These are phyloP conservation scores for Chaetomiaceae sp. DNA, from an alignment of 2,329 filamentous ascomycete genomes.

Conservation along the genomic window DNA sequence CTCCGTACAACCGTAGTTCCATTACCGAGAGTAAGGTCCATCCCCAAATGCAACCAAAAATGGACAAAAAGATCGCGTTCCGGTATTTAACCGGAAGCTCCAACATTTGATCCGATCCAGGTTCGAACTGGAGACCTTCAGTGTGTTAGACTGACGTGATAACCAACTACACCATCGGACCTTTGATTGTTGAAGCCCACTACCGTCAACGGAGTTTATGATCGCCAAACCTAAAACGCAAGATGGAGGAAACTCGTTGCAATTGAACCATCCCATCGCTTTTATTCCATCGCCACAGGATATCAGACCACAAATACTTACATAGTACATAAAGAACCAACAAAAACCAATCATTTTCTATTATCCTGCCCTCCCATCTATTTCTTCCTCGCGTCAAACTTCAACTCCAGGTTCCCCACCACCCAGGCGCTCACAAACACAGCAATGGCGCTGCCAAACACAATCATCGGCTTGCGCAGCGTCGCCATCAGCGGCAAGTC, in stretches of 20 bases:
- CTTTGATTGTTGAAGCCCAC: slow-evolving; percentile 4
- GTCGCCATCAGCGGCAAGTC: slow-evolving; percentile 71
- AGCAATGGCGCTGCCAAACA: slow-evolving; percentile 68
- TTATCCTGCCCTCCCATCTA: slow-evolving; percentile 23
- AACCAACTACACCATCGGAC: slow-evolving; percentile 40
- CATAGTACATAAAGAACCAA: slow-evolving; percentile 6
- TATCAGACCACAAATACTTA: neutral
- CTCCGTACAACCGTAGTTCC: too few species aligned
- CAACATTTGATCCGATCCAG: slow-evolving; percentile 24
- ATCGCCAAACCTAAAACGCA: neutral
- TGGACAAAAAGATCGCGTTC: neutral
- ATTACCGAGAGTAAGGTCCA: too few species aligned
- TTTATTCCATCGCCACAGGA: slow-evolving; percentile 4
- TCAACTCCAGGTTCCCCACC: slow-evolving; percentile 73
- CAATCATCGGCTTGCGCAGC: slow-evolving; percentile 80
- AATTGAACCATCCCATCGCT: slow-evolving; percentile 9
- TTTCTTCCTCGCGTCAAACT: slow-evolving; percentile 57
- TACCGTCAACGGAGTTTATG: neutral
- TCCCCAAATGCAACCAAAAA: neutral
- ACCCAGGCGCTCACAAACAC: slow-evolving; percentile 72
- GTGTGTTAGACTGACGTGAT: slow-evolving; percentile 47
- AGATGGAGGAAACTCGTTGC: too few species aligned
- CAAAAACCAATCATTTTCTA: slow-evolving; percentile 13
- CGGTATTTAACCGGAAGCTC: slow-evolving; percentile 2
- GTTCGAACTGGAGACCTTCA: slow-evolving; percentile 33